Conservation (phyloP, 257 asterid species). For the Echium plantagineum region DNA sequence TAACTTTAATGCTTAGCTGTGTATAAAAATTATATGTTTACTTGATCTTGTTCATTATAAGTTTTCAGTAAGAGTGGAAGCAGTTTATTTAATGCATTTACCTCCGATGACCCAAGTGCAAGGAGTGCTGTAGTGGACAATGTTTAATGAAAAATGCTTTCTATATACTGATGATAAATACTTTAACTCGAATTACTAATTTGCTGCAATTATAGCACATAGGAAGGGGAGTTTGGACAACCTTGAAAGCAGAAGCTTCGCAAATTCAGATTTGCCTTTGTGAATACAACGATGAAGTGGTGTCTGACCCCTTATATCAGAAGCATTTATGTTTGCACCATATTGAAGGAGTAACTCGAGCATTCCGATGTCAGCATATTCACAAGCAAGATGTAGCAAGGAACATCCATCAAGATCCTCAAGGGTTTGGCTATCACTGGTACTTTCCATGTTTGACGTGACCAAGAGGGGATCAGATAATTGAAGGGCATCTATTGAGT, state of each 20-base stretch:
- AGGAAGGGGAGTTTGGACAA: conserved; percentile 7
- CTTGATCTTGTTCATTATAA: too few species aligned
- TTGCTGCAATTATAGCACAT: neutral
- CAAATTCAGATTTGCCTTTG: conserved; percentile 49
- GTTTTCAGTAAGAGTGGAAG: too few species aligned
- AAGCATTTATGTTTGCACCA: conserved; percentile 71
- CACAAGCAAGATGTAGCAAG: conserved; percentile 90
- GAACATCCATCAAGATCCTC: conserved; percentile 58
- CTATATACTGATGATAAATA: too few species aligned
- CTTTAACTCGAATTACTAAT: too few species aligned
- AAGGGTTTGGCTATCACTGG: conserved; percentile 27
- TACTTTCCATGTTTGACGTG: conserved; percentile 24
- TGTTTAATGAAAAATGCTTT: too few species aligned
- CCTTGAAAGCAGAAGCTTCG: conserved; percentile 87
- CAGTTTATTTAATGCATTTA: too few species aligned
- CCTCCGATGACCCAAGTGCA: too few species aligned
- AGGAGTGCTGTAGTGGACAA: too few species aligned
- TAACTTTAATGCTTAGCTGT: too few species aligned
- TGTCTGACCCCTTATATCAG: conserved; percentile 56
- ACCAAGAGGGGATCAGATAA: conserved; percentile 20
- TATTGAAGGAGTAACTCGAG: conserved; percentile 91
- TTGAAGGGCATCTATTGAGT: conserved; percentile 29
- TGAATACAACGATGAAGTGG: conserved; percentile 72
- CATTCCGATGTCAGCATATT: conserved; percentile 89
- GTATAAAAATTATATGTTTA: too few species aligned